Base-by-base conservation (phyloP, 2,329 filamentous ascomycete species). In the Didymella sp. region DNA sequence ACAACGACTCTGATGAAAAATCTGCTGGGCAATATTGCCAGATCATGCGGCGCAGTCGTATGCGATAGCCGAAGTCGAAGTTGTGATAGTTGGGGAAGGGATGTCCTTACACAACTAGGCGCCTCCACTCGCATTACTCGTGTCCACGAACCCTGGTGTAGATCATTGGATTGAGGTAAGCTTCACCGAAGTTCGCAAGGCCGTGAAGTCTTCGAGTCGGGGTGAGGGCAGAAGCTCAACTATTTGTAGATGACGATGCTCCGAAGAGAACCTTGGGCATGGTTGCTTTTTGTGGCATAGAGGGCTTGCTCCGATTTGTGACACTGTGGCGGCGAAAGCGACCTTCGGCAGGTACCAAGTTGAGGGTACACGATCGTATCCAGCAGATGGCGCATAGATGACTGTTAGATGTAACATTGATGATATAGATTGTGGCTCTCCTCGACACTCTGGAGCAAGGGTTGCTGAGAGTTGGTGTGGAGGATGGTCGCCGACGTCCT, bases 321-420 rank as follows among this genome's bases (percentile, higher is more conserved):
- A 52, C 31, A 57, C 54, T 44, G 54, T 57, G 54, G 54, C 54
- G 37, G 48, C 30, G 31, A 44, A 57, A 52, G 30, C 22, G 25
- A 35, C 47, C 37, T 49, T 33, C 15, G 43, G 37, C 43, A 19
- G 38, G 33, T 25, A 38, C 24, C 30, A 40, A 19, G 41, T 28
- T 37, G 54, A 33, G 3, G n/a, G 25, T 21, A 38, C 38, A 40
- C 9, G 4, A 9, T 21, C 44, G 19, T 11, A 52, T 57, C 42
- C n/a, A 47, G 48, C 19, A 25, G 31, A 37, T 31, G 31, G 44
- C 38, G 54, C 54, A 49, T 40, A 7, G 15, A 4, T 17, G 22
- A 37, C 21, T 48, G 8, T n/a, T n/a, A 48, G 12, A 33, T 48
- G n/a, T 22, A 38, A 43, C 25, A 19, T 6, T 38, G 30, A 21